Percentiles rank a stretch among this genome's conserved stretches.
These are phyloP conservation scores for Adenanthera pavonina DNA, from an alignment of 306 rosid species.

Conservation along the genomic window DNA sequence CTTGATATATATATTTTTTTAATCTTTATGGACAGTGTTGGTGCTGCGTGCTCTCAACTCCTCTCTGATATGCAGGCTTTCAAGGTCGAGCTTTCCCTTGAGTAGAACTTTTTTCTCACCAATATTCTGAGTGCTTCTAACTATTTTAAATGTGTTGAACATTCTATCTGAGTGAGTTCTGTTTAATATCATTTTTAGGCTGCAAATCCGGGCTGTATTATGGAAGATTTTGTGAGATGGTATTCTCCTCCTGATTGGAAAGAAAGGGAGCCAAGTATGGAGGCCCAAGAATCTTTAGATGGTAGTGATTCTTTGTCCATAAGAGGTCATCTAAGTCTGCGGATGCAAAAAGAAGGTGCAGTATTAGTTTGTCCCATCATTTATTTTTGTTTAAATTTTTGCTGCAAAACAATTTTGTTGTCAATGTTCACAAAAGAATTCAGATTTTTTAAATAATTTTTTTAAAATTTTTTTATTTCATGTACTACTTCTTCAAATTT, in stretches of 20 bases:
- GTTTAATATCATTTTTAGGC: constrained; percentile 62
- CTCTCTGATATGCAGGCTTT: constrained; percentile 99
- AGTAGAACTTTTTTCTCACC: constrained; percentile 34
- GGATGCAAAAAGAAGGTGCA: constrained; percentile 95
- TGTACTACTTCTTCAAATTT: too few species aligned
- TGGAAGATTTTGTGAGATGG: constrained; percentile 99
- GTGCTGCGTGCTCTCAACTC: constrained; percentile 99
- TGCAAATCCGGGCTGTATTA: constrained; percentile 98
- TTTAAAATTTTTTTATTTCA: background rate
- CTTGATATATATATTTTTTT: constrained; percentile 44
- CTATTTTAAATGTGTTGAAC: constrained; percentile 33
- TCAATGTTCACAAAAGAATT: background rate
- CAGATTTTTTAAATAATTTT: background rate
- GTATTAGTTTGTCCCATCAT: constrained; percentile 16
- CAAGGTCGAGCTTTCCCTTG: constrained; percentile 66
- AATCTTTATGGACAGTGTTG: constrained; percentile 73
- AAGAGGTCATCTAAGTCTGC: constrained; percentile 82
- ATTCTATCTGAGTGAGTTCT: constrained; percentile 36
- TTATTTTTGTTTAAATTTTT: constrained; percentile 3
- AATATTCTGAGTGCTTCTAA: constrained; percentile 35
- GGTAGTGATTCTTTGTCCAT: constrained; percentile 52
- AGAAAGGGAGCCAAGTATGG: constrained; percentile 59
- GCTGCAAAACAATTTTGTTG: constrained; percentile 10
- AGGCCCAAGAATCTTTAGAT: constrained; percentile 46
- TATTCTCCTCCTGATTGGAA: constrained; percentile 99